phyloP scores from a whole-genome alignment of 169 alveolate genomes.

The Plasmodium knowlesi region DNA sequence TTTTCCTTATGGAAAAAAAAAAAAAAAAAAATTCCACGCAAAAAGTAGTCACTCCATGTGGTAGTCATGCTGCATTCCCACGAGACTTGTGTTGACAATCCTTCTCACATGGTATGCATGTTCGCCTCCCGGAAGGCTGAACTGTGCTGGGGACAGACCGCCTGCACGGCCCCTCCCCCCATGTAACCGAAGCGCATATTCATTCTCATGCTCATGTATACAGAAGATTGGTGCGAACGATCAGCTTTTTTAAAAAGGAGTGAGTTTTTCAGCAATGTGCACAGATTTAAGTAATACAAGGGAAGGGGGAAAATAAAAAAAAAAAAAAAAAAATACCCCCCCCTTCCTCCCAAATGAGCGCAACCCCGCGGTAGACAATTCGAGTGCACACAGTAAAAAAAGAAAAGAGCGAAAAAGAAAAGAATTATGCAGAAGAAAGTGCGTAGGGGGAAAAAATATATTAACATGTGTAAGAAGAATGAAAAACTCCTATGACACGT shows the following conservation, averaged over 20 bases:
- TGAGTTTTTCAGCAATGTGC: not conserved
- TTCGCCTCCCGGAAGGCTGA: not conserved
- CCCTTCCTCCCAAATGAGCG: not conserved
- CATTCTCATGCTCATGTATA: not conserved
- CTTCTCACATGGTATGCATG: not conserved
- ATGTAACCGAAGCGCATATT: not conserved
- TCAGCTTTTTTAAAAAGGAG: not conserved
- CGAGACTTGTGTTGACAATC: not conserved
- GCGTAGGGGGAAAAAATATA: not conserved
- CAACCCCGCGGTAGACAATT: not conserved
- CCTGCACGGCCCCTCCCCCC: not conserved
- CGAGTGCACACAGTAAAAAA: not conserved
- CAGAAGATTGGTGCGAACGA: not conserved
- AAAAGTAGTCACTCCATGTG: not conserved
- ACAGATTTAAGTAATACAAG: not conserved
- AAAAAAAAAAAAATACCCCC: not conserved
- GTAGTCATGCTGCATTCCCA: not conserved
- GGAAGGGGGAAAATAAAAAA: not conserved
- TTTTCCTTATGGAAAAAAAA: not conserved
- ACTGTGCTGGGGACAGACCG: not conserved
- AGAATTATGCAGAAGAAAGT: not conserved
- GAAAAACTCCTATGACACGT: conserved; percentile 14
- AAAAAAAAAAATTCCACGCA: not conserved
- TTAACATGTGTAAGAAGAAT: not conserved
- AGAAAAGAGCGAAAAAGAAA: not conserved